These are phyloP conservation scores for Schizophyllum commune DNA, from an alignment of 1,284 basidiomycete genomes.

Conservation along the genomic window DNA sequence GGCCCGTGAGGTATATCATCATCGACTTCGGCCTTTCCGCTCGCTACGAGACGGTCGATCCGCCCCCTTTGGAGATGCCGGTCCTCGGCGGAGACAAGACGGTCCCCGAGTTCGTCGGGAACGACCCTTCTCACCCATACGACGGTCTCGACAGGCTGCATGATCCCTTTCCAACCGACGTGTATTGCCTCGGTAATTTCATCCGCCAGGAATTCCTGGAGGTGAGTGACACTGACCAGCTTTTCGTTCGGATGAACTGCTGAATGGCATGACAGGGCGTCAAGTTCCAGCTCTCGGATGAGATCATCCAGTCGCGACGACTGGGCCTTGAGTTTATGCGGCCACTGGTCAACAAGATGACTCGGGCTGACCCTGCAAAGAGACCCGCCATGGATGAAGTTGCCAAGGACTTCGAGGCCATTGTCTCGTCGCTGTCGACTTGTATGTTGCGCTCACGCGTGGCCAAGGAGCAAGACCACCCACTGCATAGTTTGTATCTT, in stretches of 20 bases:
- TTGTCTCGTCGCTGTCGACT: constrained; percentile 8
- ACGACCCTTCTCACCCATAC: not conserved
- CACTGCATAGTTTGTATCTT: no score
- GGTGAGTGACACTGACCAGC: not conserved
- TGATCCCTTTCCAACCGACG: not conserved
- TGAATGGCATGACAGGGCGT: not conserved
- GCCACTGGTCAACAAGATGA: constrained; percentile 23
- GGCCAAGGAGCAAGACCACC: no score
- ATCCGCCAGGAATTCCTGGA: constrained; percentile 4
- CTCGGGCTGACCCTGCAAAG: constrained; percentile 17
- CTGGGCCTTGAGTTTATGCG: constrained; percentile 22
- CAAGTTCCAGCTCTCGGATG: not conserved
- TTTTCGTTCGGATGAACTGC: not conserved
- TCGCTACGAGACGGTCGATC: constrained; percentile 15
- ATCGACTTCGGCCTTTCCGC: constrained; percentile 17
- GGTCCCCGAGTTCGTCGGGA: not conserved
- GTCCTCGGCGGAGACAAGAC: not conserved
- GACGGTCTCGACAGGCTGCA: not conserved
- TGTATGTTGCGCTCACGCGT: constrained; percentile 17
- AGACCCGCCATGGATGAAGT: constrained; percentile 22
- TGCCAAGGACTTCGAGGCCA: constrained; percentile 14
- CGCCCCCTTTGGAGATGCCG: constrained; percentile 9
- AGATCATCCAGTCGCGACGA: no score
- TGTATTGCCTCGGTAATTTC: constrained; percentile 3
- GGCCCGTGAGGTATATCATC: not conserved